Evolutionary conservation across 768 basidiomycete species (phyloP), one percentile per base, ranked within the genome.

Genomic region (Boletus pseudopeckii): DNA sequence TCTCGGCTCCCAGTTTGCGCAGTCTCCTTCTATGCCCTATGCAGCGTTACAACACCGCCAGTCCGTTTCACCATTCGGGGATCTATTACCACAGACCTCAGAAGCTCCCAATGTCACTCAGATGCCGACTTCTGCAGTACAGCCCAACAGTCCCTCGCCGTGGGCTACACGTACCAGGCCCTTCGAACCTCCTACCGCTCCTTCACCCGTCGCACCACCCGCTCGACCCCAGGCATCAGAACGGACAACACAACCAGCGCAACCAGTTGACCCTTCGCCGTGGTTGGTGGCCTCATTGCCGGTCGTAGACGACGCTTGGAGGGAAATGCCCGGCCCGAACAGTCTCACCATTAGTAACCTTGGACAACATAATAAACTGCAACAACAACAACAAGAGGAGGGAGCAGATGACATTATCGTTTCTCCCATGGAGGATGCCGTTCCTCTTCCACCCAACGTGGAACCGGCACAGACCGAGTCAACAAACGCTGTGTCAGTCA

Each of bases 301-400:
- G 22, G 62, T 65, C 34, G 65, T 73, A 0, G 76, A 80, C 34
- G 79, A 80, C 17, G 72, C 65, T 45, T 84, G 83, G 84, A 67
- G 64, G 36, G 66, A 72, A 42, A 52, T 63, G 18, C 72, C 74
- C 2, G 75, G 74, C 15, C 73, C 77, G 11, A 75, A 77, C 55
- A 81, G 80, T 54, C 72, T 85, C 18, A 83, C 84, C 0, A 74
- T 79, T 52, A 79, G 76, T 48, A 83, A 83, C 58, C 69, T 84
- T 18, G 81, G 78, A 9, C 82, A 84, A 46, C 82, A 84, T 57
- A 81, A 82, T 54, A 77, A 77, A 57, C 72, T 81, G 46, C 77
- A 80, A 52, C 71, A 77, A 43, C 71, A 77, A 43, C 72, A 74
- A 32, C 64, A 73, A 34, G 73, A 64, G 24, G 62, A 57, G 33